Base-by-base conservation (phyloP, 345 rosid genomes). In the Cochlearia excelsa region DNA sequence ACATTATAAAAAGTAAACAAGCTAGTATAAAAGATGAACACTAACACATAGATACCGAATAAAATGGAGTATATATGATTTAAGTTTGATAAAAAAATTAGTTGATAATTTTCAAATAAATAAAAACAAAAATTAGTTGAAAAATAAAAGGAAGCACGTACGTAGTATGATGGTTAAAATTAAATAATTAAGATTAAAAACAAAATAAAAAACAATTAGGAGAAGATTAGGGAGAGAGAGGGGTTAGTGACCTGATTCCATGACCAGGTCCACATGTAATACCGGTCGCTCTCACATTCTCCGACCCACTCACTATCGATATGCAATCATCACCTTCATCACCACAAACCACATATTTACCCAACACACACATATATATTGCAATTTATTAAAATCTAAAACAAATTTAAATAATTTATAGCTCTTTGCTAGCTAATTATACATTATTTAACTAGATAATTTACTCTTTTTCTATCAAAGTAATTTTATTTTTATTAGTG, bases 221-320 rank as follows among this genome's bases (percentile, higher is more conserved):
- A 65, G 66, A 62, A 61, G 23, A 42, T 31, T 57, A 72, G 62
- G 53, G 63, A 59, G 70, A 72, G 59, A 59, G 40, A 66, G 61
- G 54, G 57, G 55, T 43, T 16, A 40, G 23, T 16, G 58, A 92
- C 98, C 98, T 92, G 65, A 93, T 88, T 53, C 99, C 97, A 59
- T 93, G 99, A 10, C 99, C 99, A 0, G 99, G 97, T 37, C 99
- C 99, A 34, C 99, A 93, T 7, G 74, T 80, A 43, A 93, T 85
- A 47, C 82, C 84, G 10, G 81, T 79, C 35, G 81, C 97, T 37
- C 60, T 63, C 42, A 93, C 91, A 74, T 86, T 83, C 64, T 80
- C 83, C 1, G 95, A 88, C 63, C 97, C 95, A 38, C 85, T 85
- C 43, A 82, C 94, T 29, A 93, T 83, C 3, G 99, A 89, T 66